Evolutionary conservation across 305 asterid species (phyloP), one percentile per base, ranked within the genome.

Genomic region (Fraxinus latifolia): DNA sequence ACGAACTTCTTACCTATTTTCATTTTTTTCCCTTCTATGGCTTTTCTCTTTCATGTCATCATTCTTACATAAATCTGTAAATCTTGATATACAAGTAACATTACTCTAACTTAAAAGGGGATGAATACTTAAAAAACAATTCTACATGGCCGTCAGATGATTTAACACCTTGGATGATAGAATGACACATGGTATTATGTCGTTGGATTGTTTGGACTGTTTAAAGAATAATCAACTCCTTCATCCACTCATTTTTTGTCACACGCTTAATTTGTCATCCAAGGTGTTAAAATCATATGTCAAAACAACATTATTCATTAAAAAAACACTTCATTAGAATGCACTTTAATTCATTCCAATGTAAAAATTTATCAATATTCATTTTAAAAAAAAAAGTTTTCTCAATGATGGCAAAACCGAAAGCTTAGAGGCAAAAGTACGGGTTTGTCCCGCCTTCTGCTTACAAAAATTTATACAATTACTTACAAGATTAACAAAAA

Each of bases 401-500:
- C 21, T 50, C 60, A 50, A 15, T 50, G 5, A 4, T 50, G 60
- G 60, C 60, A 50, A 50, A 4, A 50, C 7, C 21, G 15, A 47
- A 47, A 47, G 60, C 15, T 3, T 3, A 25, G 34, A 62, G 72
- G 33, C 33, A 82, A 81, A 72, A 77, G 73, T 31, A 60, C 84
- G 87, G 88, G 88, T 83, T 87, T 70, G 82, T 85, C 90, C 90
- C 88, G 84, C 81, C 88, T 75, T 79, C 34, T 53, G 27, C n/a
- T n/a, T n/a, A 36, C 34, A 79, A 0, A 14, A 68, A 37, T 44
- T 79, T 15, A 27, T 15, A 27, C 47, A 79, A 14, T 23, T 21
- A 31, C 32, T 7, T 34, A 78, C 79, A 68, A 78, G 7, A 55
- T 67, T 77, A 44, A 74, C 78, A 78, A 34, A 15, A 70, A 7